phyloP scores from a whole-genome alignment of 129 eudicot species.

The Tagetes patula region DNA sequence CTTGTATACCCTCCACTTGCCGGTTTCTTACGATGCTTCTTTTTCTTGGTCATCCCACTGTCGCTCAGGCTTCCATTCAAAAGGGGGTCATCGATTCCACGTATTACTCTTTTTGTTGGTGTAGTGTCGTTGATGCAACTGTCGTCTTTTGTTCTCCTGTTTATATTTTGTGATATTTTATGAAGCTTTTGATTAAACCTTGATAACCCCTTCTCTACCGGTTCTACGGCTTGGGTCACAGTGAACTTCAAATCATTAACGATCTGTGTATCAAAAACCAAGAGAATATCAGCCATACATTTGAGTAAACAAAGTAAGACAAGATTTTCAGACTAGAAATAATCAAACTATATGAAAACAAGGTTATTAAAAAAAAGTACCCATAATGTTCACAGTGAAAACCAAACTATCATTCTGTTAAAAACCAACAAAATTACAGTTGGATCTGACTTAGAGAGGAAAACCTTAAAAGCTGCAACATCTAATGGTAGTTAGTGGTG shows the following conservation, averaged over 20 bases:
- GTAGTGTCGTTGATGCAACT: constrained; percentile 47
- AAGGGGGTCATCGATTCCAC: constrained; percentile 96
- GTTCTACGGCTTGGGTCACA: constrained; percentile 83
- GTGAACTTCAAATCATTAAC: constrained; percentile 90
- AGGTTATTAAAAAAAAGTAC: not conserved
- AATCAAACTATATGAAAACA: not conserved
- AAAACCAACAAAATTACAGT: not conserved
- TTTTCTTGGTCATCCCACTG: constrained; percentile 62
- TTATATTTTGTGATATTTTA: constrained; percentile 83
- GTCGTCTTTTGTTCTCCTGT: constrained; percentile 75
- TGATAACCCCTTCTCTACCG: constrained; percentile 84
- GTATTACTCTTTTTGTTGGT: constrained; percentile 52
- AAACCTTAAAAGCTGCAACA: not conserved
- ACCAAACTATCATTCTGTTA: not conserved
- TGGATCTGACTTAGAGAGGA: not conserved
- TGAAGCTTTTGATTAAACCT: constrained; percentile 75
- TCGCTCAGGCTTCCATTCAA: constrained; percentile 86
- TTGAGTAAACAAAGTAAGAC: not conserved
- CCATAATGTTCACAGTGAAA: not conserved
- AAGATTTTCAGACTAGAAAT: not conserved
- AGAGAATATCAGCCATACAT: not conserved
- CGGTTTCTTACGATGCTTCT: constrained; percentile 66
- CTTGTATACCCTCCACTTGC: constrained; percentile 60
- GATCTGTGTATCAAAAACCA: constrained; percentile 49
- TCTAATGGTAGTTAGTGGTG: not conserved